Conservation (phyloP, 129 eudicot species). For the Pittosporum tobira region DNA sequence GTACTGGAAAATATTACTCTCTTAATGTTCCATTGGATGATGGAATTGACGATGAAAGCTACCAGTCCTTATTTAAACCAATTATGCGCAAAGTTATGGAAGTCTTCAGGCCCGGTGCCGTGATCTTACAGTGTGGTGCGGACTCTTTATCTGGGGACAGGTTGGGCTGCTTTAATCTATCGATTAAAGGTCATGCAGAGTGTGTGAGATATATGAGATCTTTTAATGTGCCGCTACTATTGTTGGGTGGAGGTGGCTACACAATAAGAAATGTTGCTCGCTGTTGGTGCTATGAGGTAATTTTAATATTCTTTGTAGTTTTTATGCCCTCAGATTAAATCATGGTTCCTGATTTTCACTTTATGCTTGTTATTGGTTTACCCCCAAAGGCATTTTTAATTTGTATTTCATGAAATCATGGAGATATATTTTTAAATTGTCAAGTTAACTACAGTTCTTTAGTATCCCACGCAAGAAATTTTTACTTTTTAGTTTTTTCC, state of each 20-base stretch:
- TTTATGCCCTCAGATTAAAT: no score
- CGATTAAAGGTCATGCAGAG: constrained; percentile 20
- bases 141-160: constrained; percentile 18
- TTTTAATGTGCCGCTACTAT: constrained; percentile 12
- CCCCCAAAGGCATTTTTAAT: no score
- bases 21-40: constrained; percentile 64
- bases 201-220: constrained; percentile 16
- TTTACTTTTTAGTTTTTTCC: no score
- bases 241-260: constrained; percentile 20
- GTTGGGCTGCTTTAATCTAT: constrained; percentile 15
- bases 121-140: constrained; percentile 15
- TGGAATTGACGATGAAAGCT: constrained; percentile 62
- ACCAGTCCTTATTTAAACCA: constrained; percentile 44
- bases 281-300: constrained; percentile 18
- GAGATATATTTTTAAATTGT: no score
- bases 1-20: constrained; percentile 47
- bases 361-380: no score
- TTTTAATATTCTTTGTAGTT: neutral
- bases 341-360: no score
- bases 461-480: no score
- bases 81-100: constrained; percentile 61
- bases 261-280: constrained; percentile 21
- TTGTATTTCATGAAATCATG: no score
- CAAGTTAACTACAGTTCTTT: no score
- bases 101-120: constrained; percentile 31